Conservation (phyloP, 345 rosid species). For the Adansonia digitata region DNA sequence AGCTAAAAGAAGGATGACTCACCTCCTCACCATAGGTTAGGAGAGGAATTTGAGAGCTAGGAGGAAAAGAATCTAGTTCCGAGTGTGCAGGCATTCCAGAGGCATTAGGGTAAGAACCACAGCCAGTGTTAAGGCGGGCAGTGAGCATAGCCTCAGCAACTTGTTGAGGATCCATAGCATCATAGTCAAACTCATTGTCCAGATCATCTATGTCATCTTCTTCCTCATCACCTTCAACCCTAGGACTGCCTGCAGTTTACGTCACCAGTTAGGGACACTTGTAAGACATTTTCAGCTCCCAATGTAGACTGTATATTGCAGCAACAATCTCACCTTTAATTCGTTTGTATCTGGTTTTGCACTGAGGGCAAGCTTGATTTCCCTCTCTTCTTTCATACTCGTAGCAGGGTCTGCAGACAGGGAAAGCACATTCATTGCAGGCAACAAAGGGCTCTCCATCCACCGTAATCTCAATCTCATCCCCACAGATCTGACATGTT, state of each 20-base stretch:
- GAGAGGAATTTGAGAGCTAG: conserved; percentile 69
- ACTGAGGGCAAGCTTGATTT: conserved; percentile 94
- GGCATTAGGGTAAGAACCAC: conserved; percentile 28
- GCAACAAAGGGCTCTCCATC: conserved; percentile 84
- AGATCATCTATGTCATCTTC: conserved; percentile 90
- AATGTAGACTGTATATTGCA: not conserved
- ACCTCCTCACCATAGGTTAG: conserved; percentile 93
- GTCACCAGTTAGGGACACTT: conserved; percentile 7
- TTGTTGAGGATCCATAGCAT: conserved; percentile 57
- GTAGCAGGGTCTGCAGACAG: conserved; percentile 88
- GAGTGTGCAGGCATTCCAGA: conserved; percentile 43
- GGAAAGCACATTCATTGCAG: conserved; percentile 97
- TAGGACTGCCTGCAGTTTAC: conserved; percentile 67
- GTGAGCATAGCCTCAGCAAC: conserved; percentile 51
- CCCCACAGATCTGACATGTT: conserved; percentile 85
- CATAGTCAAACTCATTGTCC: conserved; percentile 84
- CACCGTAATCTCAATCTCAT: conserved; percentile 70
- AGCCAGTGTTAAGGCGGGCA: conserved; percentile 52
- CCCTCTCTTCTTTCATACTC: conserved; percentile 97
- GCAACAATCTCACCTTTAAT: conserved; percentile 55
- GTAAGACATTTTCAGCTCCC: not conserved
- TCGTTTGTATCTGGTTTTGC: conserved; percentile 89
- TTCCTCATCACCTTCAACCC: conserved; percentile 96
- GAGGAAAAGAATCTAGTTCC: conserved; percentile 68
- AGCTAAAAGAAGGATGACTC: conserved; percentile 10